phyloP scores from a whole-genome alignment of 306 rosid species.

The Prosopis cineraria region DNA sequence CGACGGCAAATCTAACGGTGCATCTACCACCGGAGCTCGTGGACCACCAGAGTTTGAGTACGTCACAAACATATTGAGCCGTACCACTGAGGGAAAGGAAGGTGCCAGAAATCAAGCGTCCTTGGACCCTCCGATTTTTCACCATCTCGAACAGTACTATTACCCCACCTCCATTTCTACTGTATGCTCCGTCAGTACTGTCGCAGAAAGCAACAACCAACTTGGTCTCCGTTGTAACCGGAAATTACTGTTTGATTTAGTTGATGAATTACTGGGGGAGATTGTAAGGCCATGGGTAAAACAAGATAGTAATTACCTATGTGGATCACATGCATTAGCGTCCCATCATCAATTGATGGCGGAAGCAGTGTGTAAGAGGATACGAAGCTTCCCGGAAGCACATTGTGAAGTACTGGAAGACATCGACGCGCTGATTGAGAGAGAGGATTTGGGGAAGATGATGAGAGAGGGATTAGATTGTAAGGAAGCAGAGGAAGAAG shows the following conservation, averaged over 20 bases:
- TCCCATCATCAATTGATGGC: constrained; percentile 40
- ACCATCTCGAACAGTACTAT: constrained; percentile 46
- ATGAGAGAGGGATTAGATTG: constrained; percentile 34
- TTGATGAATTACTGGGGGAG: constrained; percentile 61
- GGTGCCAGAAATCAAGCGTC: constrained; percentile 32
- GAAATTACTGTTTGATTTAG: constrained; percentile 61
- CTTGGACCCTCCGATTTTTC: constrained; percentile 55
- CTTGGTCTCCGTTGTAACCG: constrained; percentile 52
- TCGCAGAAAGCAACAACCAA: constrained; percentile 13
- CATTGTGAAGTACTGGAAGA: constrained; percentile 74
- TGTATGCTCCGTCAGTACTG: background rate
- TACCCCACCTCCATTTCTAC: constrained; percentile 18
- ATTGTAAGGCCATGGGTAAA: constrained; percentile 27
- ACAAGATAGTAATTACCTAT: background rate
- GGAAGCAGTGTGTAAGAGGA: constrained; percentile 51
- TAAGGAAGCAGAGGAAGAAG: constrained; percentile 19
- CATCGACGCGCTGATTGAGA: constrained; percentile 67
- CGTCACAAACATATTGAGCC: constrained; percentile 51
- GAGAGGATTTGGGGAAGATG: constrained; percentile 51
- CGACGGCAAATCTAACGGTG: constrained; percentile 42
- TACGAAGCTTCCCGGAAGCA: constrained; percentile 56
- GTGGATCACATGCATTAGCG: constrained; percentile 27
- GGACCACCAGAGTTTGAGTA: constrained; percentile 52
- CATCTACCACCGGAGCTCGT: constrained; percentile 32
- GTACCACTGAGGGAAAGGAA: constrained; percentile 50